Evolutionary conservation across 192 early-diverging fungal species (phyloP), one percentile per base, ranked within the genome.

Genomic region (Podila epicladia): DNA sequence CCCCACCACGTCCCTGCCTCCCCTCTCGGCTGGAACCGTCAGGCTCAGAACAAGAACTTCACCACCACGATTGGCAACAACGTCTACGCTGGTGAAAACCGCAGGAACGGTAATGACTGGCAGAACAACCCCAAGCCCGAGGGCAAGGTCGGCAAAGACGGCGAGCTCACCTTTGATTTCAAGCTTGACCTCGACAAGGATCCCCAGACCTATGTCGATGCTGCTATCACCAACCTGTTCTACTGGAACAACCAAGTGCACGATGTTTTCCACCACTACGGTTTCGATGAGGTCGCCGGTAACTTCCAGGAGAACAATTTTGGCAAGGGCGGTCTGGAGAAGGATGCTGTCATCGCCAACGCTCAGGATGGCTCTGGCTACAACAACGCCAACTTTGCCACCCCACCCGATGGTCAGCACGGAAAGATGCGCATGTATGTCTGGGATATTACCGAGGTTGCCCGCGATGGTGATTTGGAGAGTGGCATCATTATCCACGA

Each of bases 341-440:
- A 85, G 41, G 97, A 97, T 85, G 88, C 91, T n/a, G 94, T 99
- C 4, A 91, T 97, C 74, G 96, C 95, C 29, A 93, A 94, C 78
- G 95, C 94, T 12, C 97, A 99, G 82, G 95, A 97, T 84, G 94
- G 95, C 8, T 91, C 91, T 45, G 97, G 96, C 57, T 91, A 88
- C 67, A 94, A 96, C 80, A 97, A 97, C 87, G 97, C 97, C 67
- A 96, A 97, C 79, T 98, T 98, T 89, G 95, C 95, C 11, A 97
- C 97, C 32, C 96, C 96, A 24, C 95, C 95, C 1, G 97, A 98
- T 87, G 97, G 97, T 64, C 89, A 94, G 80, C 88, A 89, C 64
- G 92, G 92, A 33, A 87, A 92, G 72, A 98, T 98, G 97, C 91
- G 95, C 60, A 98, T 98, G 97, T 98, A 95, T 65, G 89, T 95